These are phyloP conservation scores for Vitellaria paradoxa DNA, from an alignment of 179 eudicot genomes.

Conservation along the genomic window DNA sequence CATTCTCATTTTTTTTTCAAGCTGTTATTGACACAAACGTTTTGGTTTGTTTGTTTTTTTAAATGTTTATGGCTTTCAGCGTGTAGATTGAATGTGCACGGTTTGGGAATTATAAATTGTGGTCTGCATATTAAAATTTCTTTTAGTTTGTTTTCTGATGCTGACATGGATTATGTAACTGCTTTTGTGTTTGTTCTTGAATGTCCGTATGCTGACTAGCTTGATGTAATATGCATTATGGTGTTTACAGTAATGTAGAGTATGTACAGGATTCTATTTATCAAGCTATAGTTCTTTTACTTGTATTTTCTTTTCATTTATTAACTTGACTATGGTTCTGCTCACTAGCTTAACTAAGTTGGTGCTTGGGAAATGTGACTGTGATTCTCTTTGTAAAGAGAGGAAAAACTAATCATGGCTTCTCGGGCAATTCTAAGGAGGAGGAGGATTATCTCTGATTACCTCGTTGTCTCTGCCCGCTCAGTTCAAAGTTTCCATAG, in stretches of 20 bases:
- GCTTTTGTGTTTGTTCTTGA: not conserved
- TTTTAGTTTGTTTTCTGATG: not conserved
- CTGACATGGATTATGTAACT: not conserved
- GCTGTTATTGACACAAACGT: not conserved
- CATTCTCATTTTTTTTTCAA: not conserved
- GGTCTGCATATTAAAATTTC: not conserved
- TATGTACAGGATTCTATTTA: not conserved
- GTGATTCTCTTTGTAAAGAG: conserved; percentile 24
- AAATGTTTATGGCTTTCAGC: not conserved
- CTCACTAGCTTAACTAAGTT: conserved; percentile 8
- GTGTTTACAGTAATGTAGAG: not conserved
- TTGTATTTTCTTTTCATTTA: not conserved
- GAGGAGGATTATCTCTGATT: conserved; percentile 48
- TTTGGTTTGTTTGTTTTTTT: not conserved
- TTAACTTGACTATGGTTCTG: conserved; percentile 10
- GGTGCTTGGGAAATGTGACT: conserved; percentile 13
- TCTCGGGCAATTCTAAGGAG: conserved; percentile 59
- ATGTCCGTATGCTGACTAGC: not conserved
- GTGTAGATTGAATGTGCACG: not conserved
- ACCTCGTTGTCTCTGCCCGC: conserved; percentile 36
- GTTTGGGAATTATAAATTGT: not conserved
- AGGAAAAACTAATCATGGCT: conserved; percentile 46
- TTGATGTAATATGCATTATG: not conserved
- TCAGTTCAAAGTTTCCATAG: conserved; percentile 38
- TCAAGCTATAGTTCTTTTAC: not conserved